These are phyloP conservation scores for Phlyctochytrium arcticum DNA, from an alignment of 192 early-diverging fungal genomes.

Conservation along the genomic window DNA sequence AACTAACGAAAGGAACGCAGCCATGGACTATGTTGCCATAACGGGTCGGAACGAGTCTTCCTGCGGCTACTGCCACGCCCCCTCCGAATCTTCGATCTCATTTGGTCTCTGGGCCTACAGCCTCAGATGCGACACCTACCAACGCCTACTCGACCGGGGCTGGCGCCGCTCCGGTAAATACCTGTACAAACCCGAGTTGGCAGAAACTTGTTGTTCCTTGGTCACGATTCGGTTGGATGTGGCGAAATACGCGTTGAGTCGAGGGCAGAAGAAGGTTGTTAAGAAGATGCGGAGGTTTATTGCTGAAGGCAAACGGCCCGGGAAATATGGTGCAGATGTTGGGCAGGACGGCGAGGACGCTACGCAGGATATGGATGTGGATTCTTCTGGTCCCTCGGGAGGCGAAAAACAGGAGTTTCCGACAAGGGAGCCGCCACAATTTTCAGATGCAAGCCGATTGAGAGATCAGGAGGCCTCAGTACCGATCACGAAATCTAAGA, in stretches of 20 bases:
- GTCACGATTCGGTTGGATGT: slow-evolving; percentile 70
- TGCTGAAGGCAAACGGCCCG: not conserved
- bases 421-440: not conserved
- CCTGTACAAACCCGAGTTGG: slow-evolving; percentile 68
- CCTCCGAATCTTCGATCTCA: slow-evolving; percentile 42
- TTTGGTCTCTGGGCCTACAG: slow-evolving; percentile 62
- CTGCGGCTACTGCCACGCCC: slow-evolving; percentile 70
- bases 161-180: slow-evolving; percentile 74
- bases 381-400: not conserved
- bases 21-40: no score
- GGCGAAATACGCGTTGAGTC: slow-evolving; percentile 48
- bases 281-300: slow-evolving; percentile 52
- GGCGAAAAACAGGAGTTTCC: not conserved
- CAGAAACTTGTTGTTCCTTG: slow-evolving; percentile 66
- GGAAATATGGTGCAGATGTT: not conserved
- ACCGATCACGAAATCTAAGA: no score
- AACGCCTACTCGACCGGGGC: slow-evolving; percentile 65
- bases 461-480: no score
- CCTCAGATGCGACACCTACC: slow-evolving; percentile 38
- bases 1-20: no score
- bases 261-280: slow-evolving; percentile 64
- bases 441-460: no score
- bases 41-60: slow-evolving; percentile 16
- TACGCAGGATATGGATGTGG: not conserved
- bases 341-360: slow-evolving; percentile 23